Conservation (phyloP, 371 early-diverging fungal genomes). For the Circinella umbellata region DNA sequence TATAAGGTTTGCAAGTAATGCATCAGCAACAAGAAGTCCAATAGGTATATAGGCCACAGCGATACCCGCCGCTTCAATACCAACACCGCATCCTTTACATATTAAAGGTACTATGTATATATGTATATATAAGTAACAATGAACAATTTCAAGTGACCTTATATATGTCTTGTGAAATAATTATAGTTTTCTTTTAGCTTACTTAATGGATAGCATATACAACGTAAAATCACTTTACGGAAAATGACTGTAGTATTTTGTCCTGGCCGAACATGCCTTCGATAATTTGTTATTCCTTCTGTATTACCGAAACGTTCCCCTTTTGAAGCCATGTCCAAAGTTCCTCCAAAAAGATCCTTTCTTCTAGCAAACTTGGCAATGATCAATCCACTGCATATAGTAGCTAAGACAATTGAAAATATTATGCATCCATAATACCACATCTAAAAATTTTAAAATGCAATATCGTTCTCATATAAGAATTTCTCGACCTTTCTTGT, state of each 20-base stretch:
- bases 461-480: not conserved
- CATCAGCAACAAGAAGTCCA: constrained; percentile 34
- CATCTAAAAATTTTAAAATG: constrained; percentile 20
- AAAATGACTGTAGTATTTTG: constrained; percentile 22
- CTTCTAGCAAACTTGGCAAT: constrained; percentile 26
- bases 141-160: too few species aligned
- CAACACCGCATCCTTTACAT: constrained; percentile 41
- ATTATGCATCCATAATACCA: constrained; percentile 44
- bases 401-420: constrained; percentile 27
- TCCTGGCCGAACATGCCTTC: not conserved
- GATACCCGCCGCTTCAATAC: constrained; percentile 30
- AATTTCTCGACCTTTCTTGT: not conserved
- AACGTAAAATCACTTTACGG: constrained; percentile 35
- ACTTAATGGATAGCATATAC: constrained; percentile 43
- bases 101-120: constrained; percentile 34
- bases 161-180: too few species aligned
- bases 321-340: constrained; percentile 29
- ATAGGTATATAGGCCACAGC: constrained; percentile 20
- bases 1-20: constrained; percentile 30
- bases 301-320: not conserved
- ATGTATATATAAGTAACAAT: too few species aligned
- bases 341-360: constrained; percentile 29
- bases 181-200: constrained; percentile 6
- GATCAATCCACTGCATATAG: constrained; percentile 27
- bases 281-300: not conserved